Base-by-base conservation (phyloP, 768 basidiomycete species). In the Paxillus ammoniavirescens region DNA sequence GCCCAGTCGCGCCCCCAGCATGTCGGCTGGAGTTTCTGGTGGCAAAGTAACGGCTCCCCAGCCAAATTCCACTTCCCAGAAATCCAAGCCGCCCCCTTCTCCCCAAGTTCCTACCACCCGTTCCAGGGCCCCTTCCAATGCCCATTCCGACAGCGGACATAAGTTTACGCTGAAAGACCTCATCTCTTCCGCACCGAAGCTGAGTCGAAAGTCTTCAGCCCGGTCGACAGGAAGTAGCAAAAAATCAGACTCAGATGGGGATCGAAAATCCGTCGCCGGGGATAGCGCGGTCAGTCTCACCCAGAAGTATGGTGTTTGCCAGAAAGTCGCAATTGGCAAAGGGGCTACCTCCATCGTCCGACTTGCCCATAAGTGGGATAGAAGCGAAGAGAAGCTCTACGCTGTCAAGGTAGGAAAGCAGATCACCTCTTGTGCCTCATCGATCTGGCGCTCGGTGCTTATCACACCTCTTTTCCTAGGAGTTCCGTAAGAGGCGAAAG, bases 361-460 rank as follows among this genome's bases (percentile, higher is more conserved):
- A 43, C 81, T 99, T 15, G 96, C 95, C 41, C 97, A 99, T 74
- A 99, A 98, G 75, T 98, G 96, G 96, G 97, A 99, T 70, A 79
- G 95, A 54, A 83, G 78, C 18, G 94, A 96, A 71, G 96, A 99
- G 75, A 96, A 95, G 77, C 77, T 98, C 31, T 99, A 98, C 63
- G 96, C 96, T 42, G 90, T 99, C 72, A 99, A 99, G 84, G 93
- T 94, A 54, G 52, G 84, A 70, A 38, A 30, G 26, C 6, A 3
- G 9, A 10, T 5, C 15, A 21, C 40, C 37, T 17, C n/a, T 42
- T 33, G n/a, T n/a, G 35, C 42, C 30, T 42, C 47, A 37, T 44
- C 10, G 2, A 23, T 28, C 18, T 35, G 28, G 10, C 38, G 18
- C 30, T 15, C 36, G 28, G n/a, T 13, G 1, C 23, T 15, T 23